Evolutionary conservation across 2,329 filamentous ascomycete genomes (phyloP), one percentile per base, ranked within the genome.

Genomic region (Orbilia javanica): DNA sequence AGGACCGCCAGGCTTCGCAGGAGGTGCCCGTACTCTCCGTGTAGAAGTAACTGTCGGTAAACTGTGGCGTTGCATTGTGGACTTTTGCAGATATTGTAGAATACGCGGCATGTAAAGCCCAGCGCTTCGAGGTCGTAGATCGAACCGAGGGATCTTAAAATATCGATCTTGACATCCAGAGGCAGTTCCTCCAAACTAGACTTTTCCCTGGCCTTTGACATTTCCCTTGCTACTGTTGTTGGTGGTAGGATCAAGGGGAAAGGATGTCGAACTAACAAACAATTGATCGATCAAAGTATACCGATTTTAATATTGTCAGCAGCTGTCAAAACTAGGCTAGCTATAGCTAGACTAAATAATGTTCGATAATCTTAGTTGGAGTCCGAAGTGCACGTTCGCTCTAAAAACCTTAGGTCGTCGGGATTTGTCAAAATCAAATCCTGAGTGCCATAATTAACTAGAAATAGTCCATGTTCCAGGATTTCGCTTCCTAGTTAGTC

Each of bases 91-190:
- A 72, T 31, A 7, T 50, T 18, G 27, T 65, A 57, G 25, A 72
- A 72, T 25, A 29, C 27, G 10, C 34, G 34, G 11, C 68, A 72
- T 6, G 31, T 55, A 5, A 65, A 48, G 1, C 57, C 44, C 13
- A 72, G 10, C 8, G 57, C 34, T 52, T 72, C 68, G 15, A 65
- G 18, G 25, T 72, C 68, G 25, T 72, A 72, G 5, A 72, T 27
- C 11, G 68, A 72, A 15, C 52, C 36, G 8, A 65, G 29, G 2
- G 22, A 55, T 8, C 44, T 34, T 1, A 57, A 1, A 11, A 72
- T 72, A 27, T 55, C 68, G 57, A 72, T 29, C 31, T 72, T 72
- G 6, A 72, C 7, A n/a, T 66, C 62, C 2, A 72, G 27, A 31
- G 68, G 68, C 10, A 72, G 48, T 11, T 36, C 31, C 18, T 72